Evolutionary conservation across 2,329 filamentous ascomycete species (phyloP).

Genomic region (Acephala macrosclerotiorum): DNA sequence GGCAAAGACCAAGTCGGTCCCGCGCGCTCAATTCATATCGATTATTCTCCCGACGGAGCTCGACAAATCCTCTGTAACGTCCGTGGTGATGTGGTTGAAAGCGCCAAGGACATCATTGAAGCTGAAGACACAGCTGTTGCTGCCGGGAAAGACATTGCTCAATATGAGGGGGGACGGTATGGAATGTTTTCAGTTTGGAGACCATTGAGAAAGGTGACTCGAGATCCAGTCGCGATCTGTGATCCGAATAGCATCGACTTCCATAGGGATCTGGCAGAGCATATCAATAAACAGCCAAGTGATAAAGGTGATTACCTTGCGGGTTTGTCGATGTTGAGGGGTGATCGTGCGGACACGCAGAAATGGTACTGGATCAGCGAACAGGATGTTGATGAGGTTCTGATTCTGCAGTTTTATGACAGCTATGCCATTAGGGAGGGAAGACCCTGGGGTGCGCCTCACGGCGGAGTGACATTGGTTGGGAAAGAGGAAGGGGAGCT

Average conservation of each 20-base stretch:
- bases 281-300: constrained; percentile 19
- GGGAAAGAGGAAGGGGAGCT: constrained; percentile 14
- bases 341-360: constrained; percentile 15
- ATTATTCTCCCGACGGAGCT: constrained; percentile 17
- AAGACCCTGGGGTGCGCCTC: constrained; percentile 14
- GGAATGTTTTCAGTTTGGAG: constrained; percentile 16
- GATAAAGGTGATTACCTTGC: constrained; percentile 13
- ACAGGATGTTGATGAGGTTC: constrained; percentile 18
- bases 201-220: constrained; percentile 14
- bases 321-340: constrained; percentile 15
- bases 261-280: constrained; percentile 13
- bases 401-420: constrained; percentile 20
- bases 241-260: constrained; percentile 12
- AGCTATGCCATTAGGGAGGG: constrained; percentile 17
- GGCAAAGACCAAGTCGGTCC: constrained; percentile 9
- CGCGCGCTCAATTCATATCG: constrained; percentile 15
- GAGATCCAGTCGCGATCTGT: constrained; percentile 16
- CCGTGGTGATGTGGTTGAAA: constrained; percentile 8
- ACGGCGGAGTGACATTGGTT: constrained; percentile 11
- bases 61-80: constrained; percentile 12
- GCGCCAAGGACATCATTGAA: constrained; percentile 14
- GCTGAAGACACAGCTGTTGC: constrained; percentile 13
- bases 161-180: constrained; percentile 13
- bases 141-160: constrained; percentile 10
- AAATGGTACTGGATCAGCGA: constrained; percentile 22